Percentiles rank a stretch among this genome's conserved stretches.
phyloP scores from a whole-genome alignment of 306 rosid species.

The Psophocarpus tetragonolobus region DNA sequence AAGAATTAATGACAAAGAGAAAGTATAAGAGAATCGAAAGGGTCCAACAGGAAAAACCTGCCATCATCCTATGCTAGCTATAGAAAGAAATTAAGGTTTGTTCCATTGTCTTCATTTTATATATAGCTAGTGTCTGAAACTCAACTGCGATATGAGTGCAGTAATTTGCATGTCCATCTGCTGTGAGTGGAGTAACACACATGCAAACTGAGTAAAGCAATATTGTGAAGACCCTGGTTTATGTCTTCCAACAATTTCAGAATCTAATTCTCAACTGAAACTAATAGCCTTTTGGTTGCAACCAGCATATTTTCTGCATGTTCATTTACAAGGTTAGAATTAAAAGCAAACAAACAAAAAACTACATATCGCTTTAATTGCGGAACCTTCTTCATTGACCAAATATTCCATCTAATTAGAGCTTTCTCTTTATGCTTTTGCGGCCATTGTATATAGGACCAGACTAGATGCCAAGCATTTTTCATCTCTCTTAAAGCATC shows the following conservation, averaged over 20 bases:
- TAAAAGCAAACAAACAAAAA: neutral
- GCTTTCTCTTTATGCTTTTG: conserved; percentile 37
- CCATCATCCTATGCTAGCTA: neutral
- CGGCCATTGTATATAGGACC: conserved; percentile 42
- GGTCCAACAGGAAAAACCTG: neutral
- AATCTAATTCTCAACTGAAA: neutral
- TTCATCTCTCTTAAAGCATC: conserved; percentile 31
- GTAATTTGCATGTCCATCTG: neutral
- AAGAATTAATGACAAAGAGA: conserved; percentile 17
- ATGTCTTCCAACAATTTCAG: neutral
- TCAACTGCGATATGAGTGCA: neutral
- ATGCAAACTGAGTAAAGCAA: neutral
- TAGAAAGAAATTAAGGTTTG: conserved; percentile 11
- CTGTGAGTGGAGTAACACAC: neutral
- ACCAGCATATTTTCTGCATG: conserved; percentile 4
- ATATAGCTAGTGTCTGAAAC: neutral
- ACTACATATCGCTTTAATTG: neutral
- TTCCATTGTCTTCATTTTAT: neutral
- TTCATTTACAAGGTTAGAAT: neutral
- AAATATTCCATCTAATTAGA: conserved; percentile 27
- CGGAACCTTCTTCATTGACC: conserved; percentile 27
- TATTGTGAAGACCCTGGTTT: neutral
- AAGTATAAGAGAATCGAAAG: conserved; percentile 19
- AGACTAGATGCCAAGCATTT: conserved; percentile 30
- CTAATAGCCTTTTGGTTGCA: neutral